phyloP scores from a whole-genome alignment of 208 protist species.

The Crithidia sp. region DNA sequence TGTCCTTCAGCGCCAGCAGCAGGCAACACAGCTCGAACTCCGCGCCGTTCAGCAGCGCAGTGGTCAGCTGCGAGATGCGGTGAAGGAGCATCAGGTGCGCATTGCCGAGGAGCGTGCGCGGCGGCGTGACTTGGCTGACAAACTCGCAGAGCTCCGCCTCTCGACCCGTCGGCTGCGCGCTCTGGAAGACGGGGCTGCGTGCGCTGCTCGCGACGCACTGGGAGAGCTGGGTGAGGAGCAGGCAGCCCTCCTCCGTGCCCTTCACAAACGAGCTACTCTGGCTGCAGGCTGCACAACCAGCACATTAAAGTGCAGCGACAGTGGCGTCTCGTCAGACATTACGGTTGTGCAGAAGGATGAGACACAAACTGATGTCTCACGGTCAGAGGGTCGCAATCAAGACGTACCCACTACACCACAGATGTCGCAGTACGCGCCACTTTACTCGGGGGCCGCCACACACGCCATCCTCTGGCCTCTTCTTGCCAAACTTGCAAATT shows the following conservation, averaged over 20 bases:
- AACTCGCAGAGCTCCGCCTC: not conserved
- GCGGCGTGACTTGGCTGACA: not conserved
- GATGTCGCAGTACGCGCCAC: not conserved
- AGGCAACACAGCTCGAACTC: slow-evolving; percentile 19
- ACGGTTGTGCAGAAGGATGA: too few relatives aligned
- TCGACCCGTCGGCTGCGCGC: not conserved
- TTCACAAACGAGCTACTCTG: too few relatives aligned
- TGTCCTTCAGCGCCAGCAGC: slow-evolving; percentile 31
- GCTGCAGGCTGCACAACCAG: too few relatives aligned
- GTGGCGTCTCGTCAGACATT: too few relatives aligned
- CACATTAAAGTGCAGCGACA: too few relatives aligned
- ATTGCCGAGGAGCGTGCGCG: slow-evolving; percentile 14
- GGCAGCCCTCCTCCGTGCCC: not conserved
- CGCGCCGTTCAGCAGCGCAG: slow-evolving; percentile 21
- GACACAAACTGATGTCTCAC: too few relatives aligned
- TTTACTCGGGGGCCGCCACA: not conserved
- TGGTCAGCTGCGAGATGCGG: slow-evolving; percentile 3
- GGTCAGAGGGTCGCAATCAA: too few relatives aligned
- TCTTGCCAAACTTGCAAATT: slow-evolving; percentile 9
- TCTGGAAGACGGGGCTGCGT: slow-evolving; percentile 4
- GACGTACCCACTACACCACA: not conserved
- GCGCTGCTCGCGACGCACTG: slow-evolving; percentile 5
- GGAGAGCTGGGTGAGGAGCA: not conserved
- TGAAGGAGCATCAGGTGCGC: slow-evolving; percentile 5
- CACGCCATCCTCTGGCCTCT: slow-evolving; percentile 7